Evolutionary conservation across 2,329 filamentous ascomycete species (phyloP).

Genomic region (Trichoderma sp.): DNA sequence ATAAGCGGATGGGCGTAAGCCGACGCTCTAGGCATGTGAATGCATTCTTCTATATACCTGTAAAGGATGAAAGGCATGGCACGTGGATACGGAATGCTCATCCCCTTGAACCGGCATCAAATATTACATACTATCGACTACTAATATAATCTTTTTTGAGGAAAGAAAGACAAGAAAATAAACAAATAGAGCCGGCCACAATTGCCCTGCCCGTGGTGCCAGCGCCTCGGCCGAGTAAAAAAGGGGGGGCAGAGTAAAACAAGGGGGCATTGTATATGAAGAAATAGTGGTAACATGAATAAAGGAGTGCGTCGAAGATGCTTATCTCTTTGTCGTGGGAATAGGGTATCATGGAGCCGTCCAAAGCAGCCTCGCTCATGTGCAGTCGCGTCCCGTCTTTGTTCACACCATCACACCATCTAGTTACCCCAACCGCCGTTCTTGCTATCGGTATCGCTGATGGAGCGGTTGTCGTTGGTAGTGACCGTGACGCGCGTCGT

Average conservation of each 20-base stretch:
- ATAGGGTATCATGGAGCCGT: slow-evolving; percentile 5
- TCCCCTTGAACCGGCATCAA: background rate
- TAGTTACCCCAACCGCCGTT: background rate
- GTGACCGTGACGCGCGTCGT: slow-evolving; percentile 13
- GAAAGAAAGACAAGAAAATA: background rate
- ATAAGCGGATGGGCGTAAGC: background rate
- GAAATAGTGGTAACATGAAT: background rate
- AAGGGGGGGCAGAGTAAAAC: no score
- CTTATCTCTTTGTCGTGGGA: no score
- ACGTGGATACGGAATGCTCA: background rate
- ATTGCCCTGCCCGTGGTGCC: background rate
- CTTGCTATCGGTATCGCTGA: slow-evolving; percentile 8
- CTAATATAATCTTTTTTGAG: background rate
- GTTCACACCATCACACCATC: background rate
- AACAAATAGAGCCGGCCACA: background rate
- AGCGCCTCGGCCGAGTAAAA: background rate
- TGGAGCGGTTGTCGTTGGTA: slow-evolving; percentile 13
- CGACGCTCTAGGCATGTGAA: background rate
- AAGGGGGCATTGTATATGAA: no score
- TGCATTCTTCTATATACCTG: background rate
- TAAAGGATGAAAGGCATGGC: background rate
- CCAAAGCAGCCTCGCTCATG: slow-evolving; percentile 4
- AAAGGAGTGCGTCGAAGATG: background rate
- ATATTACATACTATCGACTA: background rate
- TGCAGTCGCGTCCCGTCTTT: background rate